Evolutionary conservation across 1,139 yeast genomes (phyloP).

Genomic region (Pichia kudriavzevii): DNA sequence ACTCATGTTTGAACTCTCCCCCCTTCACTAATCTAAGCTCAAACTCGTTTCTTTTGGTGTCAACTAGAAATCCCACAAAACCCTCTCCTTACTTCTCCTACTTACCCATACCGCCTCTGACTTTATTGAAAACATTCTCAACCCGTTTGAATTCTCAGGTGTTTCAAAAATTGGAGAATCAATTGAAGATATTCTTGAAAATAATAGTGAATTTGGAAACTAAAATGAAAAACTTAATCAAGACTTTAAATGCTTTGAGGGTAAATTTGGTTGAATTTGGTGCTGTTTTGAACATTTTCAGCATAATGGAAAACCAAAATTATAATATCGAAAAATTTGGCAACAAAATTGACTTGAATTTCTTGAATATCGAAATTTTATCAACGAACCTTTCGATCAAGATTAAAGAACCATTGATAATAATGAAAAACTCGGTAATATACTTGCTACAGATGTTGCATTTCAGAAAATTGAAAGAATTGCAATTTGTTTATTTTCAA

Average conservation of each 20-base stretch:
- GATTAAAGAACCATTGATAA: constrained; percentile 29
- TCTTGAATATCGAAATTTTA: constrained; percentile 28
- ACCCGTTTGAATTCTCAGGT: constrained; percentile 19
- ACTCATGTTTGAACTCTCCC: constrained; percentile 20
- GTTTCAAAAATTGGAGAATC: constrained; percentile 23
- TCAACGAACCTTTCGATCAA: constrained; percentile 23
- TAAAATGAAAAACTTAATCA: constrained; percentile 18
- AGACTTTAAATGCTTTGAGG: constrained; percentile 22
- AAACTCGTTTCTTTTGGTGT: constrained; percentile 25
- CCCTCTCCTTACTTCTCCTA: constrained; percentile 29
- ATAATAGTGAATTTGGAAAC: constrained; percentile 19
- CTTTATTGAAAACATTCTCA: constrained; percentile 21
- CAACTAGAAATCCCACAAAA: constrained; percentile 25
- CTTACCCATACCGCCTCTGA: constrained; percentile 27
- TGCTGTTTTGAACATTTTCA: constrained; percentile 29
- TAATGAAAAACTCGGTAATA: constrained; percentile 24
- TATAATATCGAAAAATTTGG: constrained; percentile 28
- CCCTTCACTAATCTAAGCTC: constrained; percentile 28
- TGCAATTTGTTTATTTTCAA: constrained; percentile 27
- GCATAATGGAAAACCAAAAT: constrained; percentile 27
- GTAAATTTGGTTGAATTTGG: constrained; percentile 28
- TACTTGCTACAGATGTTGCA: constrained; percentile 23
- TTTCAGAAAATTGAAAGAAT: constrained; percentile 29
- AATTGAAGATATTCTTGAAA: constrained; percentile 14
- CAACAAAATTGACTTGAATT: constrained; percentile 29